Conservation (phyloP, 306 rosid genomes). For the Dicorynia guianensis region DNA sequence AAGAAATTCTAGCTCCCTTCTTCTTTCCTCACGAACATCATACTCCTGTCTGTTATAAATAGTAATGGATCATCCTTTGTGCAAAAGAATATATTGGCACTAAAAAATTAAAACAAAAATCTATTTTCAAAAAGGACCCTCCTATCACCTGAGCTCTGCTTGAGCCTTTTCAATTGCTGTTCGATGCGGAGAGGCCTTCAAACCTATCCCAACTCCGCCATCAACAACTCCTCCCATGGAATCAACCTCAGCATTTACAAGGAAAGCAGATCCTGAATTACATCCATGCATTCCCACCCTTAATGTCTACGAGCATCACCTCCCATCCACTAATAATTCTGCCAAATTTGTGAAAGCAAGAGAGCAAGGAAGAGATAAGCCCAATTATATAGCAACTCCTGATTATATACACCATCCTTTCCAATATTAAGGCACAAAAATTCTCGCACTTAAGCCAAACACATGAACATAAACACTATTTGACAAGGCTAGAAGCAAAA, state of each 20-base stretch:
- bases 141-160: conserved; percentile 85
- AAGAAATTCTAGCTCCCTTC: conserved; percentile 95
- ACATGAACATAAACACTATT: conserved; percentile 24
- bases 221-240: conserved; percentile 99
- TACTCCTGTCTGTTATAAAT: conserved; percentile 85
- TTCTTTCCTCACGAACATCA: conserved; percentile 92
- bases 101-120: conserved; percentile 31
- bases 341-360: conserved; percentile 36
- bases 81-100: conserved; percentile 29
- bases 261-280: conserved; percentile 75
- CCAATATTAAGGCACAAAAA: conserved; percentile 2
- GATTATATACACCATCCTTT: neutral
- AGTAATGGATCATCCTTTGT: conserved; percentile 39
- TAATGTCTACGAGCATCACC: conserved; percentile 51
- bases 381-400: conserved; percentile 24
- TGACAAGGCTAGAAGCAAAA: conserved; percentile 1
- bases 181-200: conserved; percentile 94
- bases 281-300: conserved; percentile 92
- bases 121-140: conserved; percentile 37
- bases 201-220: conserved; percentile 91
- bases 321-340: conserved; percentile 63
- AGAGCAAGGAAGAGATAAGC: conserved; percentile 9
- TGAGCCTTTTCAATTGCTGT: conserved; percentile 96
- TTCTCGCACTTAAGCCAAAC: neutral
- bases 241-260: conserved; percentile 99